A percentile compares a stretch with the other conserved stretches of the same genome.
Evolutionary conservation across 2,329 filamentous ascomycete species (phyloP).

Genomic region (Venturia carpophila): DNA sequence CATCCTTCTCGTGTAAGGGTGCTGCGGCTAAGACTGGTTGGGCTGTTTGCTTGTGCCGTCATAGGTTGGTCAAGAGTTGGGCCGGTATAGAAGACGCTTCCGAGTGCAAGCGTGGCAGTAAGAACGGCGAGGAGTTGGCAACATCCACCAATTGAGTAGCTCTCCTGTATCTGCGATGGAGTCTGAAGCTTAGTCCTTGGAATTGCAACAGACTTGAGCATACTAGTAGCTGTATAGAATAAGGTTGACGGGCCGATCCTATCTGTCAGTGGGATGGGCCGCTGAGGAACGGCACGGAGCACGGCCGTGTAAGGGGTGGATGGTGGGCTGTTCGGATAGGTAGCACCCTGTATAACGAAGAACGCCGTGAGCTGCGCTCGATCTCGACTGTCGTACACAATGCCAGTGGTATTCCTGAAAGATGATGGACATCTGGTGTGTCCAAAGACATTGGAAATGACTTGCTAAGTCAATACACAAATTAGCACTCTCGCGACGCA

Average conservation of each 20-base stretch:
- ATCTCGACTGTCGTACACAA: neutral
- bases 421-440: neutral
- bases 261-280: neutral
- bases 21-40: neutral
- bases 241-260: slow-evolving; percentile 3
- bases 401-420: neutral
- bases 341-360: neutral
- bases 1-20: neutral
- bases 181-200: neutral
- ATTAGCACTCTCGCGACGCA: neutral
- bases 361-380: neutral
- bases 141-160: neutral
- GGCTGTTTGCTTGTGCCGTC: neutral
- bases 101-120: neutral
- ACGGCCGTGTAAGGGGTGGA: neutral
- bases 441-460: neutral
- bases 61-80: neutral
- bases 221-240: neutral
- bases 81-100: neutral
- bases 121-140: neutral
- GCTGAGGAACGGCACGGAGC: neutral
- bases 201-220: neutral
- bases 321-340: neutral
- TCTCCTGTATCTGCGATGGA: neutral
- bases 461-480: neutral